Percentiles rank a stretch among this genome's conserved stretches.
These are phyloP conservation scores for Sphagnurus paluster DNA, from an alignment of 1,284 basidiomycete species.

Conservation along the genomic window DNA sequence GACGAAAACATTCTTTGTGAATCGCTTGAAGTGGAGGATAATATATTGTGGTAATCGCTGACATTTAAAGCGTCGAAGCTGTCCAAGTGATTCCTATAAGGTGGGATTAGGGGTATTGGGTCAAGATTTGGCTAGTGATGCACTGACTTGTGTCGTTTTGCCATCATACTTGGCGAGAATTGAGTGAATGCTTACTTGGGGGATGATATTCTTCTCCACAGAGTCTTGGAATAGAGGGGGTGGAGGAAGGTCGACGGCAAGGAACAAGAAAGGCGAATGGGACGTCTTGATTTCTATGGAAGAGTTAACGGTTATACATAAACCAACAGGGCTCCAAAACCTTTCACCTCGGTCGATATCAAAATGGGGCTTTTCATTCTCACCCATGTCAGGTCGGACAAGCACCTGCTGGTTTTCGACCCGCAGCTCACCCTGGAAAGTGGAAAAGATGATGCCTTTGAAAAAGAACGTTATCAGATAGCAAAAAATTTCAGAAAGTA, in stretches of 20 bases:
- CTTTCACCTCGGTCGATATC: slow-evolving; percentile 85
- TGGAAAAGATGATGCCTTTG: slow-evolving; percentile 85
- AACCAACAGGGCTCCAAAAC: slow-evolving; percentile 8
- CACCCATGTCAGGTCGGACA: slow-evolving; percentile 73
- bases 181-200: slow-evolving; percentile 90
- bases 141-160: slow-evolving; percentile 74
- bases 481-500: slow-evolving; percentile 5
- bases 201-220: slow-evolving; percentile 97
- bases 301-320: not conserved
- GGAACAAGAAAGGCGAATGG: slow-evolving; percentile 90
- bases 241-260: slow-evolving; percentile 94
- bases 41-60: slow-evolving; percentile 89
- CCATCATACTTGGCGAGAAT: slow-evolving; percentile 98
- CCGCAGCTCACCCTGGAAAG: slow-evolving; percentile 93
- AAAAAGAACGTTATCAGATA: too few species aligned
- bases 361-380: slow-evolving; percentile 80
- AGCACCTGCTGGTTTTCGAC: slow-evolving; percentile 95
- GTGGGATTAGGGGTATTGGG: slow-evolving; percentile 5
- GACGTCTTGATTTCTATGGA: slow-evolving; percentile 82
- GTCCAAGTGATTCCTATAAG: slow-evolving; percentile 78
- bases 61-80: slow-evolving; percentile 88
- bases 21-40: slow-evolving; percentile 94
- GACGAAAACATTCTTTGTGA: slow-evolving; percentile 97
- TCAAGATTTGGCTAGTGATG: not conserved
- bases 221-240: slow-evolving; percentile 96